A percentile compares a stretch with the other conserved stretches of the same genome.
These are phyloP conservation scores for Cercospora citrullina DNA, from an alignment of 2,329 filamentous ascomycete genomes.

Conservation along the genomic window DNA sequence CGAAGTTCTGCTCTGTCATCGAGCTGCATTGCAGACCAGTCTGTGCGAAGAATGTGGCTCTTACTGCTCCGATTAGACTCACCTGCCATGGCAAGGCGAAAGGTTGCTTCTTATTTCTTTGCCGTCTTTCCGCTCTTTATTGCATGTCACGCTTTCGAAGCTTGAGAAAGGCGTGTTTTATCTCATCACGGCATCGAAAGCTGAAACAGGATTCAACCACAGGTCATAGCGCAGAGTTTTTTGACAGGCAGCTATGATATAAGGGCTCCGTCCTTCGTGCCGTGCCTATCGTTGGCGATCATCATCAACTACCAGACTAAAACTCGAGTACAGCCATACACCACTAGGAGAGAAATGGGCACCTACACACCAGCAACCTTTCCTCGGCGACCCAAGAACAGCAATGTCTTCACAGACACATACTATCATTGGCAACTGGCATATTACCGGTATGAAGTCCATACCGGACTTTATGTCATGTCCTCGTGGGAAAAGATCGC, in stretches of 20 bases:
- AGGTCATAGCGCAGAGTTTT: slow-evolving; percentile 7
- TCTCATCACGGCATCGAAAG: not conserved
- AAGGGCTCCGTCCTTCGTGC: not conserved
- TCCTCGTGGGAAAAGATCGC: slow-evolving; percentile 33
- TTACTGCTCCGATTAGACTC: not conserved
- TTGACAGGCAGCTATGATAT: not conserved
- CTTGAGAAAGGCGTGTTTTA: not conserved
- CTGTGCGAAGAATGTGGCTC: not conserved
- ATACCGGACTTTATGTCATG: slow-evolving; percentile 35
- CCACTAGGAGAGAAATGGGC: slow-evolving; percentile 23
- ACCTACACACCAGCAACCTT: slow-evolving; percentile 31
- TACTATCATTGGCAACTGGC: slow-evolving; percentile 30
- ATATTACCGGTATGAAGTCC: slow-evolving; percentile 35
- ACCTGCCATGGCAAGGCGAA: not conserved
- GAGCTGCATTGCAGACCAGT: not conserved
- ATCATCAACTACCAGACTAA: not conserved
- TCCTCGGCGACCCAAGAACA: slow-evolving; percentile 27
- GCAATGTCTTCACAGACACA: slow-evolving; percentile 24
- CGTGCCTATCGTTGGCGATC: not conserved
- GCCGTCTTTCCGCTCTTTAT: not conserved
- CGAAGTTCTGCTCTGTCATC: not conserved
- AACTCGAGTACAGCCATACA: not conserved
- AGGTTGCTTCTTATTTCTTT: not conserved
- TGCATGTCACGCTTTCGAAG: not conserved
- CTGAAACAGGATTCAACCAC: slow-evolving; percentile 3